Conservation (phyloP, 1,139 yeast species). For the Sugiyamaella neomexicana region DNA sequence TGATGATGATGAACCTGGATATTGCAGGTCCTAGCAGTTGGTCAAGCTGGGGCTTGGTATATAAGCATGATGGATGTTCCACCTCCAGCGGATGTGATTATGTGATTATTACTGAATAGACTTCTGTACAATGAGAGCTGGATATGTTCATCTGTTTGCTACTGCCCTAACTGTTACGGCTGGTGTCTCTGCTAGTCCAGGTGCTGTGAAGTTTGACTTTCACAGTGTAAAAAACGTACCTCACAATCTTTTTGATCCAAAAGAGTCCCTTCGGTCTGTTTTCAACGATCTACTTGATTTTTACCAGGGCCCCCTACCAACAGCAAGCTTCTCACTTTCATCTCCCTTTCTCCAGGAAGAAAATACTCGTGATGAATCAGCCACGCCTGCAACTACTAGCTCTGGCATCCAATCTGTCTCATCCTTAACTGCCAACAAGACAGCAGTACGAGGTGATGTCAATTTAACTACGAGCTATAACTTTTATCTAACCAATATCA, state of each 20-base stretch:
- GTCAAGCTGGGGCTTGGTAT: background rate
- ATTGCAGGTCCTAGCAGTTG: background rate
- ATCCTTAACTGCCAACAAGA: background rate
- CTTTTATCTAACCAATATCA: slow-evolving; percentile 38
- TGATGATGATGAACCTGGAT: background rate
- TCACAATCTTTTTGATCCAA: background rate
- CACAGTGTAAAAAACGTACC: slow-evolving; percentile 8
- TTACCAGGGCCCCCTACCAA: background rate
- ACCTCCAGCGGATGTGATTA: no score
- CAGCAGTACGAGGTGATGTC: slow-evolving; percentile 1
- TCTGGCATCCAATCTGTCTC: background rate
- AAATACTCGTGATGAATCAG: background rate
- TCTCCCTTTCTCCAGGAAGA: background rate
- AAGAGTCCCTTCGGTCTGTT: no score
- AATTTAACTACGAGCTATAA: slow-evolving; percentile 30
- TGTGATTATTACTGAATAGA: background rate
- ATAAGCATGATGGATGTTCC: background rate
- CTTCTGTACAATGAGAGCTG: background rate
- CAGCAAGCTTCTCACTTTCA: background rate
- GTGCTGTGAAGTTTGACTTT: slow-evolving; percentile 17
- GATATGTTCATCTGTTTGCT: background rate
- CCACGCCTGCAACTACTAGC: background rate
- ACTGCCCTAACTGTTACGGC: background rate
- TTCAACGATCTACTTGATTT: background rate
- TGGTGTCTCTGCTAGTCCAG: slow-evolving; percentile 2